Conservation (phyloP, 192 early-diverging fungal species). For the Linnemannia exigua region DNA sequence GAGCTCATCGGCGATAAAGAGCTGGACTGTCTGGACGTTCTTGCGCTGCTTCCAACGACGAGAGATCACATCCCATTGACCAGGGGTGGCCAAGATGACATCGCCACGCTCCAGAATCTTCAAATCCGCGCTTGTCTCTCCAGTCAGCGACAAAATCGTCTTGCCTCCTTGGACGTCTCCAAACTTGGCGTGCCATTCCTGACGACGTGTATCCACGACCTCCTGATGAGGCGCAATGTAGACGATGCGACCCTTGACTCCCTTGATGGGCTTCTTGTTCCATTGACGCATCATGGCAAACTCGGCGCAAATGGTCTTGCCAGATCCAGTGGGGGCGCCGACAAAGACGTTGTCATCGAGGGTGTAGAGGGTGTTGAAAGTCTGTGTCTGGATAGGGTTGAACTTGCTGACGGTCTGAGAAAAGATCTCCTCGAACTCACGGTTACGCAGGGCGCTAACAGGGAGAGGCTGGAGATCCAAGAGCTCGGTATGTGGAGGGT, state of each 20-base stretch:
- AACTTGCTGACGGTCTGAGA: conserved; percentile 73
- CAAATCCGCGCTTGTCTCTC: conserved; percentile 91
- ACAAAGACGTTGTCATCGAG: conserved; percentile 93
- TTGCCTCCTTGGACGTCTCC: conserved; percentile 88
- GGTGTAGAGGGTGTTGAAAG: conserved; percentile 91
- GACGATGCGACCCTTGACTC: conserved; percentile 77
- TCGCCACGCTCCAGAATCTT: conserved; percentile 93
- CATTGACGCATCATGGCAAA: conserved; percentile 95
- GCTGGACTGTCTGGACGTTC: conserved; percentile 89
- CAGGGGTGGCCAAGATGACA: conserved; percentile 90
- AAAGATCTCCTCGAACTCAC: conserved; percentile 81
- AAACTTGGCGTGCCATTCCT: conserved; percentile 89
- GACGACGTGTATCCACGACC: conserved; percentile 80
- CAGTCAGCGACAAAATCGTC: conserved; percentile 88
- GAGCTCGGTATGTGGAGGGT: conserved; percentile 94
- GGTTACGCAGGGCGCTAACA: conserved; percentile 81
- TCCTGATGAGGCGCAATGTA: conserved; percentile 95
- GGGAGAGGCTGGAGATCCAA: conserved; percentile 94
- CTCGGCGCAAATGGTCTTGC: conserved; percentile 96
- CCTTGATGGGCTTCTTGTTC: conserved; percentile 60
- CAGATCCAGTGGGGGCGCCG: conserved; percentile 93
- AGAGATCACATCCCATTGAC: conserved; percentile 95
- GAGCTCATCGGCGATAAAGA: conserved; percentile 95
- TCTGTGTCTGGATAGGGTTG: conserved; percentile 97
- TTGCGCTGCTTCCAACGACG: conserved; percentile 96